Evolutionary conservation across 2,329 filamentous ascomycete species (phyloP), one percentile per base, ranked within the genome.

Genomic region (Alternaria ethzedia): DNA sequence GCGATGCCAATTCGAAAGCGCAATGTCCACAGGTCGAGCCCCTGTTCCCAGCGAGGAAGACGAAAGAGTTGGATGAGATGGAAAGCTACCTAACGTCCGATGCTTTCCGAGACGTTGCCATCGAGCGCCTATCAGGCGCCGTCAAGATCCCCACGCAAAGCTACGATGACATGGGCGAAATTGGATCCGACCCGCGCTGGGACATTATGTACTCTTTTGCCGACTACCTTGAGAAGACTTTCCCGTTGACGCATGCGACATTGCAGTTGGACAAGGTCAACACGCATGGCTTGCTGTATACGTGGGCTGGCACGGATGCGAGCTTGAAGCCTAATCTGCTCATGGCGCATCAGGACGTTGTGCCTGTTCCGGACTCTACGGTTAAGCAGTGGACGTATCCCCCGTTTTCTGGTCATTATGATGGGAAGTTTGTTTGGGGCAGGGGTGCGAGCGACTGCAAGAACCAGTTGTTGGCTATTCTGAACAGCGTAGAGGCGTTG

Each of bases 341-440:
- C 41, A 86, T 89, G 82, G 88, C 87, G 1, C 88, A 90, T 74
- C 87, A 89, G 72, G 89, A 90, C 72, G 87, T 89, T 9, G 88
- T 91, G 3, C 88, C 88, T 2, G 87, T 88, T 0, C 76, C 75
- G 6, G 70, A 76, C 5, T 82, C 82, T 3, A 80, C 83, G 6
- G 80, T 85, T 5, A 86, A 84, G 4, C 65, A 85, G 44, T 90
- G 88, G 88, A 87, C 83, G 0, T 78, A 90, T 74, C 85, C 87
- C 1, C 88, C 88, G 0, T 90, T 86, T 68, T 83, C 83, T n/a
- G 88, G 86, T 8, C 71, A 83, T 66, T 90, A 83, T 61, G 88
- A 44, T 51, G 87, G 87, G 12, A 82, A 82, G 50, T 86, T 82
- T 72, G 80, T 90, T 44, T 90, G 88, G 88, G 88, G 88, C 12